phyloP scores from a whole-genome alignment of 805 yeast genomes.

The Zygosaccharomyces lentus region DNA sequence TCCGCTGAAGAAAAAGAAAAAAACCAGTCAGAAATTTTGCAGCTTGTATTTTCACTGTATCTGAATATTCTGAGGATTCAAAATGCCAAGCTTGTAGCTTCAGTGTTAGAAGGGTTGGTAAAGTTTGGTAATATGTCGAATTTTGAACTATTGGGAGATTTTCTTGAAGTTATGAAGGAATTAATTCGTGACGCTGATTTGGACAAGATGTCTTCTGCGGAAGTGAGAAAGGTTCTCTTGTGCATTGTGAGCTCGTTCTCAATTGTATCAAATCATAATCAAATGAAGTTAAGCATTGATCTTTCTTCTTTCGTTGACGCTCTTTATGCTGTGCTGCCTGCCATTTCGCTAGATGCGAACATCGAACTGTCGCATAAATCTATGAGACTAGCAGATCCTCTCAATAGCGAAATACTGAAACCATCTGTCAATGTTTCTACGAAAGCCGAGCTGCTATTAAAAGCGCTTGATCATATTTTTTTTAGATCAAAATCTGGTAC shows the following conservation, averaged over 20 bases:
- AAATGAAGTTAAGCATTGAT: constrained; percentile 73
- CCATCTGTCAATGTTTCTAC: constrained; percentile 85
- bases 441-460: constrained; percentile 75
- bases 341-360: constrained; percentile 72
- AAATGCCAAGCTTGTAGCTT: constrained; percentile 66
- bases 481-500: constrained; percentile 70
- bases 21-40: constrained; percentile 78
- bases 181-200: constrained; percentile 52
- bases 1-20: constrained; percentile 83
- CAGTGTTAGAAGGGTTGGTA: constrained; percentile 88
- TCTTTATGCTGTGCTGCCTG: constrained; percentile 63
- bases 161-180: constrained; percentile 84
- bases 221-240: constrained; percentile 68
- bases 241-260: constrained; percentile 91
- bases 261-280: constrained; percentile 67
- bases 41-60: constrained; percentile 66
- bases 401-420: constrained; percentile 43
- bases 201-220: constrained; percentile 44
- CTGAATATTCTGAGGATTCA: constrained; percentile 67
- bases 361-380: constrained; percentile 82
- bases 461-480: constrained; percentile 75
- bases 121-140: constrained; percentile 89
- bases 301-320: constrained; percentile 74
- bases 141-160: constrained; percentile 87
- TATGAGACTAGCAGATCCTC: constrained; percentile 75